Base-by-base conservation (phyloP, 345 rosid genomes). In the Brassica rapa region DNA sequence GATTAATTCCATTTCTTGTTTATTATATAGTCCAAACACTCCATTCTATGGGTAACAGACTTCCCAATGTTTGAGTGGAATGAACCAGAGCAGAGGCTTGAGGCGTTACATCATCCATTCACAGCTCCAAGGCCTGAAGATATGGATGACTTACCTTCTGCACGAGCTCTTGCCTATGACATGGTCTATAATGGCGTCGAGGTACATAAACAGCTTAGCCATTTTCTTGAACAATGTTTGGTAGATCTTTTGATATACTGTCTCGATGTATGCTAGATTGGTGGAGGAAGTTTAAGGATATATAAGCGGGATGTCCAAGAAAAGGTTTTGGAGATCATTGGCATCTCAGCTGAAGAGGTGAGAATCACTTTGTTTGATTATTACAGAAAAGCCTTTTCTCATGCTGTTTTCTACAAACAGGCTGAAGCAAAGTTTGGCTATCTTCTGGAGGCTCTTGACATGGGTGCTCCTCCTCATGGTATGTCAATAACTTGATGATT, bases 11-110 rank as follows among this genome's bases (percentile, higher is more conserved):
- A 56, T 66, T 80, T 60, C 60, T 77, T 51, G 66, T 76, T 30
- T 83, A 8, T 62, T 69, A 53, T 73, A 70, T 82, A 95, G 97
- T 89, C 92, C 80, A 89, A 76, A 87, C 88, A 93, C 84, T 88
- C 97, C 24, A 89, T 95, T 74, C 87, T 95, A 4, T 95, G 99
- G 99, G 89, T 95, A 70, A 95, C 97, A 55, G 99, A 93, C 77
- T 95, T 95, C 81, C 98, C 99, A 6, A 90, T 95, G 98, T 95
- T 95, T 46, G 96, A 93, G 83, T 91, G 99, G 99, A 95, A 91
- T 59, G 92, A 89, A 33, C 68, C 79, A 39, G 98, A 93, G 83
- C 89, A 95, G 77, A 86, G 99, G 70, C 88, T 90, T 77, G 99
- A 95, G 97, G 88, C 99, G 43, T 84, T 93, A 86, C 99, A 95